Evolutionary conservation across 345 rosid species (phyloP).

Genomic region (Eucalyptus sp.): DNA sequence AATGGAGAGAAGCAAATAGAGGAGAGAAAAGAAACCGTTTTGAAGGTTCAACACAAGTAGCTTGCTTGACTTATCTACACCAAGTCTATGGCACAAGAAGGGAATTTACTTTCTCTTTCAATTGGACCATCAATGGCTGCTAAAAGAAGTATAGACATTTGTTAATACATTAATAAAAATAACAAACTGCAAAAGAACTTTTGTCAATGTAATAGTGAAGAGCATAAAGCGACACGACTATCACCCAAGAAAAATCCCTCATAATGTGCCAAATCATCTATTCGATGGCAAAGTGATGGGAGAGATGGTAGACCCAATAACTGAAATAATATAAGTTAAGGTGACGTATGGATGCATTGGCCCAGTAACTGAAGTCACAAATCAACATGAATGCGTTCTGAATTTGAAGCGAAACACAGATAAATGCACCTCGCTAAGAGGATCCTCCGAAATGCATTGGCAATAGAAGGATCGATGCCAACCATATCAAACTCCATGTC

Average conservation of each 20-base stretch:
- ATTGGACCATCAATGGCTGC: background rate
- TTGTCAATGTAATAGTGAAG: too few relatives aligned
- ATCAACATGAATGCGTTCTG: rapidly evolving
- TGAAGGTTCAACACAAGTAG: background rate
- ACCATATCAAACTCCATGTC: too few relatives aligned
- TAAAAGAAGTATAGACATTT: background rate
- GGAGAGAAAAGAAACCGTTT: too few relatives aligned
- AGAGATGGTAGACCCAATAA: rapidly evolving
- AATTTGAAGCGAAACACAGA: rapidly evolving
- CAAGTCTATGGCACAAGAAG: background rate
- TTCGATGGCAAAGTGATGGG: too few relatives aligned
- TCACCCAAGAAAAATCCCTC: too few relatives aligned
- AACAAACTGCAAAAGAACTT: too few relatives aligned
- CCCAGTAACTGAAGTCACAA: rapidly evolving
- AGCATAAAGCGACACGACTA: rapidly evolving
- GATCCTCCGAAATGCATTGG: slow-evolving; percentile 82
- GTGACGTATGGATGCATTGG: rapidly evolving
- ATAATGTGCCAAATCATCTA: rapidly evolving
- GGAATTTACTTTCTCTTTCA: background rate
- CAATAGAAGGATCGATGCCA: slow-evolving; percentile 53
- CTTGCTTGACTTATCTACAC: background rate
- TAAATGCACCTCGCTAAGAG: slow-evolving; percentile 58
- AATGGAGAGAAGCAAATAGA: too few relatives aligned
- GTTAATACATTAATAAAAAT: too few relatives aligned
- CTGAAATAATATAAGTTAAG: background rate